Evolutionary conservation across 129 eudicot genomes (phyloP).

Genomic region (Solidago caesia): DNA sequence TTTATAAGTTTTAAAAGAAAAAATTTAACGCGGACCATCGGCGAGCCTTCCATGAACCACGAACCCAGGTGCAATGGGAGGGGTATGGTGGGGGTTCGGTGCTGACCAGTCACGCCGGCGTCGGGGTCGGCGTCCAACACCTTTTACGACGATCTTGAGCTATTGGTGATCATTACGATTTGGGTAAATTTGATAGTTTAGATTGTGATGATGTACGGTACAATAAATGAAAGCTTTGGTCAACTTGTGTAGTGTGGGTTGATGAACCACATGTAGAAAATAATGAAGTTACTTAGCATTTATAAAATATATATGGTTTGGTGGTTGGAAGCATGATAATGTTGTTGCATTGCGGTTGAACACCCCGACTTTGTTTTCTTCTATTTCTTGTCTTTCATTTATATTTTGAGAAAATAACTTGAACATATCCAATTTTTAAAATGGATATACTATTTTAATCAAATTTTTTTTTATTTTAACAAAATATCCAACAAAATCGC

Average conservation of each 20-base stretch:
- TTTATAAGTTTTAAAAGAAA: too few species aligned
- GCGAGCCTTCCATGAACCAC: too few species aligned
- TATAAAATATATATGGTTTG: neutral
- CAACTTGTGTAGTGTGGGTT: constrained; percentile 34
- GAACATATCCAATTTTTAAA: too few species aligned
- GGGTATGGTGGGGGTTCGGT: too few species aligned
- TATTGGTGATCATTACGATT: neutral
- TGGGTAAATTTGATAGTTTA: neutral
- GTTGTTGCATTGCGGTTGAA: constrained; percentile 35
- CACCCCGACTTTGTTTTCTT: constrained; percentile 18
- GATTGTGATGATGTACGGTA: constrained; percentile 9
- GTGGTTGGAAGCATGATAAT: constrained; percentile 28
- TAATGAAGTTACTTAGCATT: neutral
- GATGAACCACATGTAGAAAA: constrained; percentile 32
- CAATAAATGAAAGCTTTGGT: constrained; percentile 15
- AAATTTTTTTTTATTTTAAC: too few species aligned
- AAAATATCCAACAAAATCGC: too few species aligned
- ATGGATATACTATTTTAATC: too few species aligned
- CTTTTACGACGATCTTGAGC: neutral
- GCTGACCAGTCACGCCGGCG: too few species aligned
- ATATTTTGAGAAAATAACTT: too few species aligned
- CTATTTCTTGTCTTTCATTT: neutral
- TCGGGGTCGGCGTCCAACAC: too few species aligned
- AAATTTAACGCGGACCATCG: too few species aligned
- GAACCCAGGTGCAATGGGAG: too few species aligned